Evolutionary conservation across 306 rosid genomes (phyloP), one percentile per base, ranked within the genome.

Genomic region (Trifolium pratense): DNA sequence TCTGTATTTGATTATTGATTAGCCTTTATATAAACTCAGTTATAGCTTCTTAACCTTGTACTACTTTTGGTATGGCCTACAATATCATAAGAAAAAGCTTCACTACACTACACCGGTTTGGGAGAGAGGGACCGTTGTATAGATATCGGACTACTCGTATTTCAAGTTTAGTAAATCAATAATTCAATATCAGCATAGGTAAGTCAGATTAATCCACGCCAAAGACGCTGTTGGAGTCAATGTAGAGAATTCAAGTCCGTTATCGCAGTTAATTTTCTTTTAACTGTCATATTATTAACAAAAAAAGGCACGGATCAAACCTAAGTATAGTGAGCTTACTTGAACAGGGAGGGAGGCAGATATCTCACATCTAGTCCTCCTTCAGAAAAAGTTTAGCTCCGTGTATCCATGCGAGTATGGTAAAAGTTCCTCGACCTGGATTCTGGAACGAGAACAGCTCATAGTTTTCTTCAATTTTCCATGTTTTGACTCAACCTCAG

Each of bases 361-460:
- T 15, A 74, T 65, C 74, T 55, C 84, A 65, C 64, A 63, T 77
- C 64, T 52, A 71, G 71, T 78, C 70, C 58, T 40, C 52, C 73
- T 81, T 82, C 63, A 95, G 93, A 95, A 91, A 81, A 95, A 95
- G 91, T 86, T 95, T 4, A 95, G 83, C 37, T 95, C 99, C 18
- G 99, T 95, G 70, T 95, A 95, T 87, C 99, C 99, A 10, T 79
- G 88, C 9, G 99, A 86, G 79, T 90, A 88, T 2, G 99, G 97
- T 39, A 91, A 87, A 63, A 95, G 88, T 82, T 95, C 99, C 68
- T 95, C 97, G 58, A 81, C 97, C 76, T 88, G 97, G 49, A 91
- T 87, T 87, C 90, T 84, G 18, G 97, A 90, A 11, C 92, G 76
- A 55, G 97, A 91, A 70, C 86, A 88, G 81, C 99, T 95, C 83